A percentile compares a stretch with the other conserved stretches of the same genome.
Evolutionary conservation across 2,329 filamentous ascomycete species (phyloP).

Genomic region (Calonectria hawksworthii): DNA sequence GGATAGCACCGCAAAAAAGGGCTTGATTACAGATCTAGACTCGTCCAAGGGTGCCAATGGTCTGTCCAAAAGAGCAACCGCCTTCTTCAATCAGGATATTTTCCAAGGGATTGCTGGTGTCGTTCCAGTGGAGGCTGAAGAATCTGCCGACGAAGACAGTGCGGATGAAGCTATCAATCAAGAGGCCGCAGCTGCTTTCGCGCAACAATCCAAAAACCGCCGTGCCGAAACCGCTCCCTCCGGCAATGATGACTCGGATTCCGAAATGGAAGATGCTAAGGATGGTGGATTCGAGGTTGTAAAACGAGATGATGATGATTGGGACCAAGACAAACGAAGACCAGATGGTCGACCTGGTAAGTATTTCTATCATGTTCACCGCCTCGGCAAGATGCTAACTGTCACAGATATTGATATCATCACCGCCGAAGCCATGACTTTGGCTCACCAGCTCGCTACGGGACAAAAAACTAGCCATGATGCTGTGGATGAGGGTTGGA

Average conservation of each 20-base stretch:
- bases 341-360: slow-evolving; percentile 74
- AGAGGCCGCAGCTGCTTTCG: slow-evolving; percentile 46
- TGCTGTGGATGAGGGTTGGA: slow-evolving; percentile 91
- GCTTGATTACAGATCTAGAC: slow-evolving; percentile 56
- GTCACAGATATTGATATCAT: slow-evolving; percentile 90
- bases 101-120: slow-evolving; percentile 86
- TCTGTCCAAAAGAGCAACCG: slow-evolving; percentile 71
- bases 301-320: slow-evolving; percentile 66
- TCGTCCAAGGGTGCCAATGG: slow-evolving; percentile 38
- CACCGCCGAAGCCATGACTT: slow-evolving; percentile 98
- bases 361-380: slow-evolving; percentile 26
- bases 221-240: slow-evolving; percentile 37
- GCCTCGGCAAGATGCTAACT: slow-evolving; percentile 18
- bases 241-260: slow-evolving; percentile 47
- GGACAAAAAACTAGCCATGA: slow-evolving; percentile 86
- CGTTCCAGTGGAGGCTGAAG: slow-evolving; percentile 63
- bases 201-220: slow-evolving; percentile 44
- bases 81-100: slow-evolving; percentile 95
- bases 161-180: slow-evolving; percentile 52
- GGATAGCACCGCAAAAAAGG: slow-evolving; percentile 37
- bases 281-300: slow-evolving; percentile 72
- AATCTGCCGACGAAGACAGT: slow-evolving; percentile 37
- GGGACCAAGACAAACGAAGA: slow-evolving; percentile 76
- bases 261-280: slow-evolving; percentile 58
- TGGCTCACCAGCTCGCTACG: slow-evolving; percentile 91